Percentiles rank a stretch among this genome's conserved stretches.
Conservation (phyloP, 2,329 filamentous ascomycete species). For the Hymenoscyphus linearis region DNA sequence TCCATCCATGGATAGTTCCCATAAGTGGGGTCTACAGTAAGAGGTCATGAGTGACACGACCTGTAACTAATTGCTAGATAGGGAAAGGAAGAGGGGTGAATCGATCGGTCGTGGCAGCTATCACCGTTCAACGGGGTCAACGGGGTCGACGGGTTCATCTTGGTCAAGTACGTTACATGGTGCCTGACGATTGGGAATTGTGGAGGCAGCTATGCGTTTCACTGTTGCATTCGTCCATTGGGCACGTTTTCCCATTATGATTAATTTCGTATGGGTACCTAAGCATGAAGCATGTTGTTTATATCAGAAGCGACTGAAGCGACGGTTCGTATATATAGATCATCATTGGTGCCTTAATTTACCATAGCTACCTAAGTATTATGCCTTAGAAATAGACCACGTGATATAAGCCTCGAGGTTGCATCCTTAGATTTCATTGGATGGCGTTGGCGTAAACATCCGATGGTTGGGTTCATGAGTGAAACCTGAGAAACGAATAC, state of each 20-base stretch:
- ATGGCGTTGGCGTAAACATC: neutral
- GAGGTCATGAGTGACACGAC: constrained; percentile 3
- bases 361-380: no score
- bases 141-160: no score
- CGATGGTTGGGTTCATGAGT: neutral
- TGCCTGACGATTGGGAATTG: constrained; percentile 4
- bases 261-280: constrained; percentile 1
- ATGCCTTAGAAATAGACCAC: neutral
- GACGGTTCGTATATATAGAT: neutral
- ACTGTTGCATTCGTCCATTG: neutral
- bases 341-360: neutral
- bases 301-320: neutral
- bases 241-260: neutral
- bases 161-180: constrained; percentile 4
- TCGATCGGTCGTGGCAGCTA: neutral
- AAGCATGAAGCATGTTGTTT: neutral
- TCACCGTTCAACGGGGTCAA: neutral
- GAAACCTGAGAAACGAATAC: neutral
- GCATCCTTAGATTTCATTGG: neutral
- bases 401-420: neutral
- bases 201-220: neutral
- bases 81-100: neutral
- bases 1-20: no score
- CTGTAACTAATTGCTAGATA: neutral
- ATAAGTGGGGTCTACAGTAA: neutral